A percentile compares a stretch with the other conserved stretches of the same genome.
Conservation (phyloP, 768 basidiomycete species). For the Pulveroboletus sp. region DNA sequence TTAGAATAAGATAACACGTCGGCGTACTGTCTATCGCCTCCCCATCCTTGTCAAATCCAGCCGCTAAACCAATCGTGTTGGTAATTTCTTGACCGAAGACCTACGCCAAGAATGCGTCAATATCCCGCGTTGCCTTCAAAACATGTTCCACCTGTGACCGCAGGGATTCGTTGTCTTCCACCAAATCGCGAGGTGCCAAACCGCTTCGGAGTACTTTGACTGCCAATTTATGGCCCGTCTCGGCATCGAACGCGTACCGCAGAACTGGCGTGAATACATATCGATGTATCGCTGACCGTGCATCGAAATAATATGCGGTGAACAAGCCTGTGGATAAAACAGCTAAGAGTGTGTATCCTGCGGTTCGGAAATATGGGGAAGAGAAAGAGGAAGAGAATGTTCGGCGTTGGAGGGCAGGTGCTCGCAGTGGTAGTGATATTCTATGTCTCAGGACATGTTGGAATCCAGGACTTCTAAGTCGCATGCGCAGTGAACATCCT, state of each 20-base stretch:
- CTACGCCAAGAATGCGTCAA: constrained; percentile 38
- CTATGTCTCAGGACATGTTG: constrained; percentile 18
- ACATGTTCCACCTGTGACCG: constrained; percentile 53
- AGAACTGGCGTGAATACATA: constrained; percentile 79
- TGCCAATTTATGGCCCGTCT: constrained; percentile 82
- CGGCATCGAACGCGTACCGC: constrained; percentile 71
- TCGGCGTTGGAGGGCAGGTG: constrained; percentile 6
- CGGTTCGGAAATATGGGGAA: constrained; percentile 35
- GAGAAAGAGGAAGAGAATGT: constrained; percentile 18
- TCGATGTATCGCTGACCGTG: constrained; percentile 83
- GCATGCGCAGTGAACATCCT: constrained; percentile 15
- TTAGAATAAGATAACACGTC: background rate
- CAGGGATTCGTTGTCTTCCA: constrained; percentile 66
- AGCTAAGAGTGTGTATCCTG: constrained; percentile 54
- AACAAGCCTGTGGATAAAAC: constrained; percentile 63
- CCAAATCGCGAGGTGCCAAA: constrained; percentile 72
- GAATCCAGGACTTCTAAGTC: constrained; percentile 13
- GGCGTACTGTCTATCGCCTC: constrained; percentile 86
- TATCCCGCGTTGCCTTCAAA: background rate
- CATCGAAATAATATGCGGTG: constrained; percentile 83
- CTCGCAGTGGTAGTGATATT: background rate
- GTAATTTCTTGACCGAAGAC: constrained; percentile 74
- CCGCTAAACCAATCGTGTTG: constrained; percentile 93
- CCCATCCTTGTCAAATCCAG: constrained; percentile 97
- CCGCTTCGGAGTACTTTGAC: constrained; percentile 75